Evolutionary conservation across 2,329 filamentous ascomycete species (phyloP), one percentile per base, ranked within the genome.

Genomic region (Arthrobotrys pseudoclavata): DNA sequence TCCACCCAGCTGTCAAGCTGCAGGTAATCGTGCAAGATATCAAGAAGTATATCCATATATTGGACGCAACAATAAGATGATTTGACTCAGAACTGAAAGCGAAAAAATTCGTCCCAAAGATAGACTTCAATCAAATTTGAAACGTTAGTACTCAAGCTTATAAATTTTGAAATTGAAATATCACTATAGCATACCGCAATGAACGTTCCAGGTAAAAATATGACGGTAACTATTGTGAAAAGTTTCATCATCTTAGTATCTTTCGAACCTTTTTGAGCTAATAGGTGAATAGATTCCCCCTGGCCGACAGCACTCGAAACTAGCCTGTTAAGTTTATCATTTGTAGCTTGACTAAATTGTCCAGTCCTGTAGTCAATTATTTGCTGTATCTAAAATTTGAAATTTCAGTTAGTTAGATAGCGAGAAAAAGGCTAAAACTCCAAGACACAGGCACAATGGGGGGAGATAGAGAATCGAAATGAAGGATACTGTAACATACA

Each of bases 31-130:
- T 40, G 2, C 55, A 53, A 1, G 71, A 69, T 15, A 76, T 76
- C 57, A 76, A 26, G 37, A 76, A 76, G 20, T 76, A 76, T 26
- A 76, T 69, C 71, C 71, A 76, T 12, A 76, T n/a, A 31, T 76
- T 69, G 1, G 55, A 52, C 7, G 71, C 71, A 4, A 76, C 62
- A 3, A 31, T 50, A 2, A 76, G 37, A 4, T 52, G 31, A 15
- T 69, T 76, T 26, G 71, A 69, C 1, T 69, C 60, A 18, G 34
- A 6, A 29, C 69, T 61, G 22, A 69, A 76, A 6, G 34, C 34
- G 50, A 76, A 76, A 53, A 76, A 76, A 15, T 69, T 69, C 18
- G 71, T 69, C 9, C 55, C 53, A 37, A 76, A 76, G 6, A 76
- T 69, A 4, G 71, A 63, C 71, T 76, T 26, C 6, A 22, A 40